phyloP scores from a whole-genome alignment of 208 protist species.

The Angomonas ambiguus region DNA sequence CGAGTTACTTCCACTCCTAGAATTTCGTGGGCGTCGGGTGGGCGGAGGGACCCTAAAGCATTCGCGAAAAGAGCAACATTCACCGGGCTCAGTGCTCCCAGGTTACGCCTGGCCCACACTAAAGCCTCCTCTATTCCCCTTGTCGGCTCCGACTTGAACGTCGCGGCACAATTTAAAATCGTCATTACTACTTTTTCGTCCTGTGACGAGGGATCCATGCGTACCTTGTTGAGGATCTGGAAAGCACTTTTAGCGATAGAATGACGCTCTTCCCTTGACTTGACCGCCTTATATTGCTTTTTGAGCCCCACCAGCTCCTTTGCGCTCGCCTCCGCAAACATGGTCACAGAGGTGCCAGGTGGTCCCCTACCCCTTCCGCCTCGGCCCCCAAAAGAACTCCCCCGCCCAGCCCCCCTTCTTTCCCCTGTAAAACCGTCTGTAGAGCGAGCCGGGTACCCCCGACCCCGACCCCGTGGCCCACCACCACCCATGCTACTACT shows the following conservation, averaged over 20 bases:
- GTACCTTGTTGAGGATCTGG: slow-evolving; percentile 33
- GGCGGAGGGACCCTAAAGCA: slow-evolving; percentile 46
- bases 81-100: slow-evolving; percentile 55
- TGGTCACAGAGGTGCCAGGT: slow-evolving; percentile 13
- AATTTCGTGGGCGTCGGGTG: slow-evolving; percentile 35
- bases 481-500: too few relatives aligned
- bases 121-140: slow-evolving; percentile 52
- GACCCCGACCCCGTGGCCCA: too few relatives aligned
- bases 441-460: too few relatives aligned
- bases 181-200: slow-evolving; percentile 72
- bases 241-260: slow-evolving; percentile 48
- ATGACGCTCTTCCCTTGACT: slow-evolving; percentile 41
- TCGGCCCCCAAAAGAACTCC: slow-evolving; percentile 10
- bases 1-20: slow-evolving; percentile 37
- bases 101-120: slow-evolving; percentile 63
- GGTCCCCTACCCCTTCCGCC: slow-evolving; percentile 14
- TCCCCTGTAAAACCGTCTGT: background rate
- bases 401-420: background rate
- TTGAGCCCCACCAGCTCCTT: slow-evolving; percentile 63
- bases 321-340: slow-evolving; percentile 43
- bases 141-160: slow-evolving; percentile 31
- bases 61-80: slow-evolving; percentile 78
- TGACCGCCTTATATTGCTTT: slow-evolving; percentile 47
- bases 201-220: slow-evolving; percentile 78
- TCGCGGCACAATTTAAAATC: slow-evolving; percentile 70